Percentiles rank a stretch among this genome's conserved stretches.
Conservation (phyloP, 2,329 filamentous ascomycete species). For the Tolypocladium album region DNA sequence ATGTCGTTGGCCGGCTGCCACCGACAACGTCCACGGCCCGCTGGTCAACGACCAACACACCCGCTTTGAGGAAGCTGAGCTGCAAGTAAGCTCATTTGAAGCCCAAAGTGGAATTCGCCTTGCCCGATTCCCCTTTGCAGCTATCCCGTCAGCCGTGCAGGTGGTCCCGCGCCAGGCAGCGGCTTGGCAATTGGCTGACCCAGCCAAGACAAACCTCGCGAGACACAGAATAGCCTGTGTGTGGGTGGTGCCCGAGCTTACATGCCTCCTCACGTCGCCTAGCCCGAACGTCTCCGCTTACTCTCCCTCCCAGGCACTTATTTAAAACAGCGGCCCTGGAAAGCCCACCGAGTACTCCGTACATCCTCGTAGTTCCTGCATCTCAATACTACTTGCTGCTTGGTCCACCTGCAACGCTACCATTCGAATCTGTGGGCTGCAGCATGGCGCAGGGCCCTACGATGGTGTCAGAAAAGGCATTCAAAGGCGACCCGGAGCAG, state of each 20-base stretch:
- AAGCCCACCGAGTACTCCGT: background rate
- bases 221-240: background rate
- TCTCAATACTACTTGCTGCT: background rate
- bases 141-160: background rate
- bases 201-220: background rate
- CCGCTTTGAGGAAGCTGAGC: background rate
- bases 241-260: background rate
- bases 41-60: background rate
- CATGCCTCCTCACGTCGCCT: background rate
- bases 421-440: background rate
- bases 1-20: background rate
- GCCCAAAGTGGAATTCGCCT: background rate
- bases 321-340: background rate
- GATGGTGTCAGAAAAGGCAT: background rate
- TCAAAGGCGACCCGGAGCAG: background rate
- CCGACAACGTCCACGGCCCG: background rate
- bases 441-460: background rate
- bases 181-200: background rate
- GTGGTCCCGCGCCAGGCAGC: background rate
- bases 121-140: too few relatives aligned
- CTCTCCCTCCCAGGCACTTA: background rate
- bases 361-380: background rate
- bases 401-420: background rate
- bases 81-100: background rate
- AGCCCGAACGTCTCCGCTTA: background rate